A percentile compares a stretch with the other conserved stretches of the same genome.
phyloP scores from a whole-genome alignment of 257 asterid genomes.

The Lantana camara region DNA sequence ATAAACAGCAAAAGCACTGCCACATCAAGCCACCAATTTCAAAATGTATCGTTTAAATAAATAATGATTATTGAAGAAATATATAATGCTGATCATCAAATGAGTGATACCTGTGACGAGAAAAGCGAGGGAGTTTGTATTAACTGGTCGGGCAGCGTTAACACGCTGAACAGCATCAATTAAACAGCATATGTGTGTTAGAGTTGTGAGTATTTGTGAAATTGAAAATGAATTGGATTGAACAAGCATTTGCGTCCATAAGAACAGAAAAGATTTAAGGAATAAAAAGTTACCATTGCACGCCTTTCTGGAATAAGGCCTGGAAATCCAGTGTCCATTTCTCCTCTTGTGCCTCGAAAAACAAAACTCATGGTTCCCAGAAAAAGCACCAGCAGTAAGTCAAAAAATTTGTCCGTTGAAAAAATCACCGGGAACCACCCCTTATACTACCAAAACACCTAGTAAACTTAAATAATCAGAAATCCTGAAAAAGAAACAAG shows the following conservation, averaged over 20 bases:
- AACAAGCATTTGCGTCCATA: not conserved
- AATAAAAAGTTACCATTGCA: conserved; percentile 58
- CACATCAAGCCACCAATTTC: conserved; percentile 35
- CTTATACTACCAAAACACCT: conserved; percentile 8
- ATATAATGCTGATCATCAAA: conserved; percentile 15
- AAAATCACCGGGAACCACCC: conserved; percentile 18
- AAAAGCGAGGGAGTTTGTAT: conserved; percentile 91
- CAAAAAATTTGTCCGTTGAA: conserved; percentile 10
- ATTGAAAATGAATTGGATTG: conserved; percentile 4
- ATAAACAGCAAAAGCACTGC: conserved; percentile 95
- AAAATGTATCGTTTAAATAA: conserved; percentile 20
- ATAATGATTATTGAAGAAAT: conserved; percentile 13
- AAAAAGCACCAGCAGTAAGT: conserved; percentile 26
- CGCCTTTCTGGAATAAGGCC: conserved; percentile 93
- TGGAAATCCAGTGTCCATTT: conserved; percentile 86
- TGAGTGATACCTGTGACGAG: conserved; percentile 82
- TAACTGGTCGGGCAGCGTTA: conserved; percentile 89
- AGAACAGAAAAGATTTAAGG: conserved; percentile 6
- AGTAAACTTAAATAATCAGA: conserved; percentile 6
- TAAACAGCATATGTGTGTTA: conserved; percentile 19
- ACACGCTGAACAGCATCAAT: conserved; percentile 62
- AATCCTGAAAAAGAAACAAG: conserved; percentile 24
- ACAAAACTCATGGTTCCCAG: conserved; percentile 81
- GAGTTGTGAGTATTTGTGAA: conserved; percentile 14
- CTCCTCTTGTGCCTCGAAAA: conserved; percentile 94